Conservation (phyloP, 2,329 filamentous ascomycete species). For the Calonectria fujianensis region DNA sequence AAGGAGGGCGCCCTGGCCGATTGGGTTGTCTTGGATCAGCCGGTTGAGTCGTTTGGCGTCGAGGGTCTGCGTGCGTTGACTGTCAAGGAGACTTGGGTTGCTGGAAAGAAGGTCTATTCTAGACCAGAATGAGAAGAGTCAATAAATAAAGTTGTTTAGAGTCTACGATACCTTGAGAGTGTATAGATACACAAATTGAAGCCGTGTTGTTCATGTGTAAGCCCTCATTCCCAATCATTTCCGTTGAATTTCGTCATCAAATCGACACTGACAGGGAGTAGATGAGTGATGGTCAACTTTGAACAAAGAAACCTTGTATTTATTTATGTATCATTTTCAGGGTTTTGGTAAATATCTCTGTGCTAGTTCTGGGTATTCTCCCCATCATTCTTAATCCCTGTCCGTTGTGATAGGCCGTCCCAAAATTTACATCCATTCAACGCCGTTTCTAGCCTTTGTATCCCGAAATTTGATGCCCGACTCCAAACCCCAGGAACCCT, state of each 20-base stretch:
- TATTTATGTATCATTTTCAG: not conserved
- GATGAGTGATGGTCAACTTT: not conserved
- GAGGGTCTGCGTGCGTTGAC: conserved; percentile 72
- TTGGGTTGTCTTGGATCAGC: conserved; percentile 80
- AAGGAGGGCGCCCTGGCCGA: conserved; percentile 78
- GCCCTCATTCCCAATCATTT: not conserved
- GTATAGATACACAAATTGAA: not conserved
- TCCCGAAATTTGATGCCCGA: conserved; percentile 3
- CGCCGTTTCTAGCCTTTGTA: conserved; percentile 16
- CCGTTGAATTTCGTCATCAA: not conserved
- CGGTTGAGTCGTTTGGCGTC: conserved; percentile 69
- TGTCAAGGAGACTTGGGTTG: conserved; percentile 82
- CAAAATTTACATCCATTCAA: not conserved
- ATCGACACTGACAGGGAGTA: not conserved
- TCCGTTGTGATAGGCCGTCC: conserved; percentile 2
- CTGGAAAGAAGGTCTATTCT: conserved; percentile 70
- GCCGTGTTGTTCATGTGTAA: not conserved
- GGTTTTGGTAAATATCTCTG: not conserved
- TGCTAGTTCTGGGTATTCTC: conserved; percentile 16
- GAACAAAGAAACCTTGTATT: conserved; percentile 4
- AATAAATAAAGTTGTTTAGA: not conserved
- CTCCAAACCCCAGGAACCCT: conserved; percentile 14
- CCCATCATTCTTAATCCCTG: conserved; percentile 4
- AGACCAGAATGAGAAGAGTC: conserved; percentile 30
- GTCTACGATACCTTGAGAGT: not conserved